Base-by-base conservation (phyloP, 768 basidiomycete species). In the Rhizopogon salebrosus region DNA sequence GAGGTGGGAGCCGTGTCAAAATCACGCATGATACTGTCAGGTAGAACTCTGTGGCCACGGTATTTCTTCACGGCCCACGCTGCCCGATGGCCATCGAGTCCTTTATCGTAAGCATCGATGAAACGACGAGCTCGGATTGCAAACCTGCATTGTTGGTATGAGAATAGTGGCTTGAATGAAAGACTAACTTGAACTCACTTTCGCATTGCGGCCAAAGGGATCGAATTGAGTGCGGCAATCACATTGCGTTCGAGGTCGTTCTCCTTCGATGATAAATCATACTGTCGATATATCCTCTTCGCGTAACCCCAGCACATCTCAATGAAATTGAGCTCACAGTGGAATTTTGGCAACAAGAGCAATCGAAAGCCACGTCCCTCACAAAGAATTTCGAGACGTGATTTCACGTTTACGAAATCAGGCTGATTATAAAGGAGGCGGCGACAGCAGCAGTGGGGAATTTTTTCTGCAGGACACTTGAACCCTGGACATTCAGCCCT, bases 301-400 rank as follows among this genome's bases (percentile, higher is more conserved):
- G 60, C 60, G 46, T 56, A 54, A 1, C 66, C 68, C 66, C 68
- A 69, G 41, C 60, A 69, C 55, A 63, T 62, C 55, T 73, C 72
- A 52, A 74, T 74, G 24, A 62, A 65, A 53, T 73, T 74, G 10
- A 73, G 62, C 54, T 74, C 63, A 41, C 68, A 70, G 49, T 74
- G 73, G 54, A 70, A 77, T 53, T 76, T 74, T 0, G 69, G 72
- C 14, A 70, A 61, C 49, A 75, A 75, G 16, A 72, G 46, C 49
- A 63, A 60, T 13, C 58, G 41, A 50, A 70, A 54, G 2, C 73
- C 71, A 1, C 57, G 36, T 0, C 46, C 48, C 11, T 59, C 42
- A 52, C 59, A 68, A 7, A 59, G 31, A 1, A 24, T 51, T 54
- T 78, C 65, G 0, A 78, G 61, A 16, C 63, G 34, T 1, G 70